Evolutionary conservation across 257 asterid genomes (phyloP).

Genomic region (Nemophila menziesii): DNA sequence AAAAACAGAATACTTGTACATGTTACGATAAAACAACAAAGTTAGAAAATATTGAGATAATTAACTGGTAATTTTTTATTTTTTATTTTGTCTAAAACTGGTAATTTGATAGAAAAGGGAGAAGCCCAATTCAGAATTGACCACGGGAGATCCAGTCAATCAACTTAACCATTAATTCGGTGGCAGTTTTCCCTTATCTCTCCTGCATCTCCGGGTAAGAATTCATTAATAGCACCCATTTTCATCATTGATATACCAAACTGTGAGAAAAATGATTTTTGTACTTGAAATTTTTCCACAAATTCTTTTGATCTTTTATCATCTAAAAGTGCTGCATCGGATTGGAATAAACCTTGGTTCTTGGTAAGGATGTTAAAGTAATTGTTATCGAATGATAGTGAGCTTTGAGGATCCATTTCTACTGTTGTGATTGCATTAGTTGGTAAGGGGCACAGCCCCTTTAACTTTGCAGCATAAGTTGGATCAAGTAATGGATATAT

Average conservation of each 20-base stretch:
- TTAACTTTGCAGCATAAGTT: conserved; percentile 14
- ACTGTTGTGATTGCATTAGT: conserved; percentile 20
- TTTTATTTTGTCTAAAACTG: no score
- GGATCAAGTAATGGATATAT: no score
- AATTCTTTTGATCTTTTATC: conserved; percentile 7
- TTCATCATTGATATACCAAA: conserved; percentile 23
- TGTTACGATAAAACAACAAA: no score
- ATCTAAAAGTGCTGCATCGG: no score
- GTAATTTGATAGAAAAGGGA: no score
- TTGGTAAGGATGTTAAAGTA: conserved; percentile 34
- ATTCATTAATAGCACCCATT: conserved; percentile 28
- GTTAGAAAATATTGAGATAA: no score
- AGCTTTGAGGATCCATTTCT: conserved; percentile 4
- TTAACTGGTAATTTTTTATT: no score
- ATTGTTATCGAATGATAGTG: conserved; percentile 32
- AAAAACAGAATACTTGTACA: no score
- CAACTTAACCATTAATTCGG: conserved; percentile 32
- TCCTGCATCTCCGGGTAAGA: conserved; percentile 45
- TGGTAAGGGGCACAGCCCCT: conserved; percentile 25
- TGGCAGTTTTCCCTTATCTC: conserved; percentile 54
- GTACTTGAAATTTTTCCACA: conserved; percentile 31
- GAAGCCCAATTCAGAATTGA: no score
- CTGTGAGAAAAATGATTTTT: conserved; percentile 31
- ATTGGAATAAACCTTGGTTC: conserved; percentile 37
- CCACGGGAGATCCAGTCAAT: no score